Evolutionary conservation across 2,329 filamentous ascomycete species (phyloP).

Genomic region (Helotiales sp.): DNA sequence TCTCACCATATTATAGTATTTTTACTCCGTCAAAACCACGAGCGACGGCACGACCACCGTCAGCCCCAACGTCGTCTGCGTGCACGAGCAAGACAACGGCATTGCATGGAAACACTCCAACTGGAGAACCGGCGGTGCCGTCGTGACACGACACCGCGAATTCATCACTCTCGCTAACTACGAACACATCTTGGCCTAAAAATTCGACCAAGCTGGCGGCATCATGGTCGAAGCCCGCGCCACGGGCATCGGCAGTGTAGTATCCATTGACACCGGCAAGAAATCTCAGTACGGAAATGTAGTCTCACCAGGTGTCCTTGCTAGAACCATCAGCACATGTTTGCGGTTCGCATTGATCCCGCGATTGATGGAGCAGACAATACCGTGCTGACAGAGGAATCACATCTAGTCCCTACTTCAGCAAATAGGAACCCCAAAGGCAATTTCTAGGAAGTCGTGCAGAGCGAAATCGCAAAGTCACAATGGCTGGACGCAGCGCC

Average conservation of each 20-base stretch:
- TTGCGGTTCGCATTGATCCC: conserved; percentile 59
- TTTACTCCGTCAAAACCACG: conserved; percentile 59
- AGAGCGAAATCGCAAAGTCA: conserved; percentile 49
- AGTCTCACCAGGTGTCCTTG: conserved; percentile 63
- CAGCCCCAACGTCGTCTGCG: conserved; percentile 66
- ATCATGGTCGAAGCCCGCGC: conserved; percentile 66
- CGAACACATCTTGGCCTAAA: conserved; percentile 70
- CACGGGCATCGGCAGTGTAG: conserved; percentile 64
- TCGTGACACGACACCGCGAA: conserved; percentile 64
- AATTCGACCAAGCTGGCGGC: conserved; percentile 67
- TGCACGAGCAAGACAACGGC: conserved; percentile 73
- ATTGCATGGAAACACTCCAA: conserved; percentile 76
- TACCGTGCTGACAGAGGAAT: conserved; percentile 59
- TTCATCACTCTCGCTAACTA: conserved; percentile 73
- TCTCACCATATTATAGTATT: conserved; percentile 49
- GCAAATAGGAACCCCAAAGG: conserved; percentile 56
- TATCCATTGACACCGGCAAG: conserved; percentile 61
- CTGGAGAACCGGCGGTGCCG: conserved; percentile 65
- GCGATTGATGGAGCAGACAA: conserved; percentile 60
- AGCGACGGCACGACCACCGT: conserved; percentile 58
- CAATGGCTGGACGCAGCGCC: conserved; percentile 52
- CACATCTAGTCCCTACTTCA: conserved; percentile 51
- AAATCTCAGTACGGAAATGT: conserved; percentile 61
- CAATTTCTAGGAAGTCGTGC: conserved; percentile 55
- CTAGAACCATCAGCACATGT: conserved; percentile 66